Evolutionary conservation across 371 early-diverging fungal genomes (phyloP).

Genomic region (Syncephalastrum sp.): DNA sequence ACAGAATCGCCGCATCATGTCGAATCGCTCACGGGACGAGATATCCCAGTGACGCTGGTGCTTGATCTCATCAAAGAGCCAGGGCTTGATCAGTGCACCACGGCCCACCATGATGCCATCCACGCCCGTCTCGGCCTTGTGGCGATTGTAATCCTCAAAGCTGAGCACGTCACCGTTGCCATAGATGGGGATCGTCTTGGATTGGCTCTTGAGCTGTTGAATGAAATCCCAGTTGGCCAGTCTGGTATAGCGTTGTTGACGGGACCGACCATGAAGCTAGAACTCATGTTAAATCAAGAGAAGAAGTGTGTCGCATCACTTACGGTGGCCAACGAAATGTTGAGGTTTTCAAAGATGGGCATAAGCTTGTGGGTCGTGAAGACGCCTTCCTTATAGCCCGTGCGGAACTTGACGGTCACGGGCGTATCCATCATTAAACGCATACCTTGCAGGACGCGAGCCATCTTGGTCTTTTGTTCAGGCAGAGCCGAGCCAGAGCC

Average conservation of each 20-base stretch:
- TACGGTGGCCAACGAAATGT: constrained; percentile 47
- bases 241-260: constrained; percentile 91
- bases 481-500: constrained; percentile 89
- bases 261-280: constrained; percentile 88
- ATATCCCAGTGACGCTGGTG: constrained; percentile 89
- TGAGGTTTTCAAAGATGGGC: constrained; percentile 61
- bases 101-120: constrained; percentile 93
- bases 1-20: constrained; percentile 82
- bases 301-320: constrained; percentile 8
- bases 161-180: constrained; percentile 93
- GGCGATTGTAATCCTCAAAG: constrained; percentile 80
- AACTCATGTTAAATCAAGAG: background rate
- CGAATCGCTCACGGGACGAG: constrained; percentile 86
- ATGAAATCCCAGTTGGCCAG: constrained; percentile 94
- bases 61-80: constrained; percentile 96
- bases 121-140: constrained; percentile 59
- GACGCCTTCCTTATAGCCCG: constrained; percentile 67
- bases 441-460: constrained; percentile 79
- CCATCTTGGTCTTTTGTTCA: constrained; percentile 64
- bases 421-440: constrained; percentile 70
- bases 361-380: constrained; percentile 77
- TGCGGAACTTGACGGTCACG: constrained; percentile 91
- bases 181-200: constrained; percentile 55
- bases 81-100: constrained; percentile 93
- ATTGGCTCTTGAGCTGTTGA: constrained; percentile 46